Evolutionary conservation across 345 rosid genomes (phyloP), one percentile per base, ranked within the genome.

Genomic region (Passiflora organensis): DNA sequence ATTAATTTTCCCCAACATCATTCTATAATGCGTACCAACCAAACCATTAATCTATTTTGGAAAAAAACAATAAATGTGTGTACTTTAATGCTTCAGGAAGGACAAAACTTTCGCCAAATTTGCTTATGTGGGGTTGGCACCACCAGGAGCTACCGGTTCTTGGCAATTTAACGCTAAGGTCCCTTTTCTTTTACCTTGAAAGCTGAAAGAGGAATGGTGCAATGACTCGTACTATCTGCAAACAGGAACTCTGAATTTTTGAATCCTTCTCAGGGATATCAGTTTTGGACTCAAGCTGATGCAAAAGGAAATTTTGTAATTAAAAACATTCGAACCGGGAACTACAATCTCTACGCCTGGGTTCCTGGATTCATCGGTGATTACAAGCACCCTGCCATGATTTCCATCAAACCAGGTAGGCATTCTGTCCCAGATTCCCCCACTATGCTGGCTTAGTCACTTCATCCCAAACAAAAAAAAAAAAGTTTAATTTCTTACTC

Each of bases 151-250:
- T 17, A 74, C 25, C 25, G 93, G 97, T 52, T 86, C 95, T n/a
- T 89, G 95, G 95, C 91, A 89, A 74, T 69, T 64, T 22, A 86
- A 89, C 48, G 67, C 72, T 59, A 89, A 86, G 91, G 97, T 84
- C 6, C n/a, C 25, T 19, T 28, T 47, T 17, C 10, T 36, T 43
- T 22, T 23, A 21, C 12, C n/a, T 22, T 11, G 6, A 22, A 22
- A n/a, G 13, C 32, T 21, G 10, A 10, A 6, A 42, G 9, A n/a
- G n/a, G n/a, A n/a, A n/a, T n/a, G n/a, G n/a, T n/a, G n/a, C 20
- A 39, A 23, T 13, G 4, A 15, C 19, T 11, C 17, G 21, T 0
- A 37, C 1, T 4, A 6, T 20, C 11, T 22, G 8, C 24, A 11
- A 17, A 13, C 9, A 38, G 38, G 1, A 13, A 15, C 44, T 37